Base-by-base conservation (phyloP, 345 rosid genomes). In the Carallia pectinifolia region DNA sequence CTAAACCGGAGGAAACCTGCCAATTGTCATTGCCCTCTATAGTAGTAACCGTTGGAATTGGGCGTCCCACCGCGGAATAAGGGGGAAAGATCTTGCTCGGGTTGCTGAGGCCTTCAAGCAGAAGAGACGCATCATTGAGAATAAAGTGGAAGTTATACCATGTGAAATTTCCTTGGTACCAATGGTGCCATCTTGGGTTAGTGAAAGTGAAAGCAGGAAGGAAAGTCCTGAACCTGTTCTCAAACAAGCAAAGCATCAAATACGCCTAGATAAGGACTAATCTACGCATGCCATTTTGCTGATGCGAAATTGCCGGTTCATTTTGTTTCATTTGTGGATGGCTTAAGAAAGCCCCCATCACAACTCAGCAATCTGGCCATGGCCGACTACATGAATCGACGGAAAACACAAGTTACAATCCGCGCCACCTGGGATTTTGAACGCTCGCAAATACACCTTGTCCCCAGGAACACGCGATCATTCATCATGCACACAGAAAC, bases 11-110 rank as follows among this genome's bases (percentile, higher is more conserved):
- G 0, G 86, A 88, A 60, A 90, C 85, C 59, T 72, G 73, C 97
- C 98, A 88, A 23, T 70, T 88, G 48, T 82, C 92, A 53, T 86
- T 82, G 65, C 97, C 61, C 80, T 91, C 93, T 59, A 91, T 76
- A 66, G 68, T 66, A 71, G 23, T 53, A 85, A 67, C 70, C 71
- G 72, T 40, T 80, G 16, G 37, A 63, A 39, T 66, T 73, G 50
- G 83, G 67, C 13, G 15, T 71, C 19, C 44, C 30, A 34, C 69
- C 73, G 27, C 58, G 44, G n/a, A 80, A 72, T 56, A 85, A 81
- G 4, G 81, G 82, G 63, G 84, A 81, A 64, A 81, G 81, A 69
- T 50, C 17, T 39, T 67, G 23, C 61, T 67, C 60, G 55, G 7
- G 30, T 7, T 18, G 71, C 52, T 1, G 80, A 50, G 62, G 70